phyloP scores from a whole-genome alignment of 2,329 filamentous ascomycete species.

The Mollisia scopiformis region DNA sequence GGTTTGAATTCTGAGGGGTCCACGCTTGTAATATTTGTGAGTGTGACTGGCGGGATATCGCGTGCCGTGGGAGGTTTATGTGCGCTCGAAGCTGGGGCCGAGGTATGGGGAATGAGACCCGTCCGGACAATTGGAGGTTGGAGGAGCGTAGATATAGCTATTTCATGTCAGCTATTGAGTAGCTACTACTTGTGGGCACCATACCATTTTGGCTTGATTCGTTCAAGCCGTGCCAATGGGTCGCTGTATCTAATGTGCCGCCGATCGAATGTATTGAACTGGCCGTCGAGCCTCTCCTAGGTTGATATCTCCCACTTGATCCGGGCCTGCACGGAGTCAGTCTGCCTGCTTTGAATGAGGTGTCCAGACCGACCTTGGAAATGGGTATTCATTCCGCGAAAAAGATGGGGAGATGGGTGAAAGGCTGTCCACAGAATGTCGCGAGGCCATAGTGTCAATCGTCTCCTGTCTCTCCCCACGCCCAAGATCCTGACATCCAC shows the following conservation, averaged over 20 bases:
- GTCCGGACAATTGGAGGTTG: conserved; percentile 89
- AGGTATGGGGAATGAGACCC: conserved; percentile 78
- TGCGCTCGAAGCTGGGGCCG: conserved; percentile 67
- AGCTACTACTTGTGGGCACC: conserved; percentile 17
- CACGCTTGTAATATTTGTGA: conserved; percentile 85
- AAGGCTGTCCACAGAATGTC: conserved; percentile 51
- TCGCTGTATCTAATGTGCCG: conserved; percentile 76
- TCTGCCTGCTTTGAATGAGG: conserved; percentile 5
- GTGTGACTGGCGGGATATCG: conserved; percentile 90
- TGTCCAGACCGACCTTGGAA: conserved; percentile 50
- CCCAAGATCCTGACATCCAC: not conserved
- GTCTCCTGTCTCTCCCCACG: not conserved
- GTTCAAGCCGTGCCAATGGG: conserved; percentile 57
- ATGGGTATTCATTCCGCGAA: conserved; percentile 50
- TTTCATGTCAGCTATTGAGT: conserved; percentile 13
- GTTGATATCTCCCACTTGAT: conserved; percentile 43
- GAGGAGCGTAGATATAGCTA: conserved; percentile 91
- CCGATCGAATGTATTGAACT: conserved; percentile 89
- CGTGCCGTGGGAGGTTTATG: conserved; percentile 82
- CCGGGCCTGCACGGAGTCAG: conserved; percentile 37
- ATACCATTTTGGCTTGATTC: conserved; percentile 86
- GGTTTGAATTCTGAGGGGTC: conserved; percentile 79
- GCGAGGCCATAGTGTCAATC: conserved; percentile 42
- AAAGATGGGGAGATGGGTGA: conserved; percentile 43
- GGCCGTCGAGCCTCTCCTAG: conserved; percentile 78